Percentiles rank a stretch among this genome's conserved stretches.
These are phyloP conservation scores for Solanum pennellii DNA, from an alignment of 257 asterid species.

Conservation along the genomic window DNA sequence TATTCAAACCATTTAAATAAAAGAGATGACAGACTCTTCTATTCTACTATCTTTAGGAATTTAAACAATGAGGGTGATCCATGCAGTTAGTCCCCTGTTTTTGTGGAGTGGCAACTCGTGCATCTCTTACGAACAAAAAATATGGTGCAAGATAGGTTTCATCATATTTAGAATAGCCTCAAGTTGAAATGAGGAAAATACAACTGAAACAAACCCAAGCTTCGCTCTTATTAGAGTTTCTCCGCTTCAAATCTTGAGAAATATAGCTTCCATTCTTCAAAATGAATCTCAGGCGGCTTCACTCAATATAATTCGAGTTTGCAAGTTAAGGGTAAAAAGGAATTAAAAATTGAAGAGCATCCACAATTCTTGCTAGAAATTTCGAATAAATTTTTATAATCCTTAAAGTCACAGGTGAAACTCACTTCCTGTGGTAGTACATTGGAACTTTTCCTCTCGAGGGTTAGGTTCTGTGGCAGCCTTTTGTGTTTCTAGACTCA, in stretches of 20 bases:
- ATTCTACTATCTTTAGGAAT: no score
- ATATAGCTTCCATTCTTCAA: not conserved
- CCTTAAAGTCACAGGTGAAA: not conserved
- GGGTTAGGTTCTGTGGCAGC: not conserved
- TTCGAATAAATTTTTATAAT: not conserved
- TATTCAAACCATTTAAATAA: no score
- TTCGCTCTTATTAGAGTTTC: not conserved
- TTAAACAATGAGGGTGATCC: no score
- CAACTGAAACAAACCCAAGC: not conserved
- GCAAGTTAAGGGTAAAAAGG: not conserved
- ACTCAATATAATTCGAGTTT: not conserved
- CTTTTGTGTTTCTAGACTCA: not conserved
- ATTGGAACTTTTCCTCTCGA: not conserved
- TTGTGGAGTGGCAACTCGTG: not conserved
- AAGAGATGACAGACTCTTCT: no score
- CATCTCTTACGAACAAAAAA: not conserved
- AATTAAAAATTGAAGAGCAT: not conserved
- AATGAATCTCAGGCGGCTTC: not conserved
- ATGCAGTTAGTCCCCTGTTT: not conserved
- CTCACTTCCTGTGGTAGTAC: not conserved
- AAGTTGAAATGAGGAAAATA: not conserved
- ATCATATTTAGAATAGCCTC: not conserved
- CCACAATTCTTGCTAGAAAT: not conserved
- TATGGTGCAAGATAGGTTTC: not conserved
- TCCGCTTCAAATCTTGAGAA: not conserved